Conservation (phyloP, 352 stramenopile species). For the Blastocystis hominis region DNA sequence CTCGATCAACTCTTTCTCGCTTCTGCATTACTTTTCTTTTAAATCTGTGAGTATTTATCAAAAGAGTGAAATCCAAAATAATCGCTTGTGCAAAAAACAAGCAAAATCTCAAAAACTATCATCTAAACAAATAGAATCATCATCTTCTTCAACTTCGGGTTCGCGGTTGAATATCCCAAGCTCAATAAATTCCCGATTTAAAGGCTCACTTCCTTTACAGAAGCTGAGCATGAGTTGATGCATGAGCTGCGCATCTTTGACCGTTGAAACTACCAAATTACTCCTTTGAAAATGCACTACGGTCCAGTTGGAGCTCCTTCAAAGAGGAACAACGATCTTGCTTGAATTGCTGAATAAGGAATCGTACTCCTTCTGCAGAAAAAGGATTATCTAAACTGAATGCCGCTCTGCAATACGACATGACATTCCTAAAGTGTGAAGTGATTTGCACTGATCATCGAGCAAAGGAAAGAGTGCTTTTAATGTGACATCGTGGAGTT, state of each 20-base stretch:
- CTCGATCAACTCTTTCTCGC: conserved; percentile 39
- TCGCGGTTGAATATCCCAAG: neutral
- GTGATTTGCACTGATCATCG: neutral
- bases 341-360: neutral
- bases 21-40: conserved; percentile 12
- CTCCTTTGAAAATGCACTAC: neutral
- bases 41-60: neutral
- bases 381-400: neutral
- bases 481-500: neutral
- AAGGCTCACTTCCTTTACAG: neutral
- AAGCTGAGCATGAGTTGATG: neutral
- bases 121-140: neutral
- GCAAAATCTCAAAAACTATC: neutral
- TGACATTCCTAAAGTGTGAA: neutral
- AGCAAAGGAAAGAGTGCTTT: neutral
- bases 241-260: neutral
- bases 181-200: neutral
- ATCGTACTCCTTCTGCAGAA: neutral
- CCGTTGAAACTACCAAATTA: neutral
- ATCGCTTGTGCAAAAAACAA: neutral
- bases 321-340: neutral
- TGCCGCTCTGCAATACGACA: neutral
- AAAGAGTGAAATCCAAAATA: neutral
- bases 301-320: neutral
- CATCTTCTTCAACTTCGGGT: neutral